These are phyloP conservation scores for Malassezia arunalokei DNA, from an alignment of 1,284 basidiomycete species.

Conservation along the genomic window DNA sequence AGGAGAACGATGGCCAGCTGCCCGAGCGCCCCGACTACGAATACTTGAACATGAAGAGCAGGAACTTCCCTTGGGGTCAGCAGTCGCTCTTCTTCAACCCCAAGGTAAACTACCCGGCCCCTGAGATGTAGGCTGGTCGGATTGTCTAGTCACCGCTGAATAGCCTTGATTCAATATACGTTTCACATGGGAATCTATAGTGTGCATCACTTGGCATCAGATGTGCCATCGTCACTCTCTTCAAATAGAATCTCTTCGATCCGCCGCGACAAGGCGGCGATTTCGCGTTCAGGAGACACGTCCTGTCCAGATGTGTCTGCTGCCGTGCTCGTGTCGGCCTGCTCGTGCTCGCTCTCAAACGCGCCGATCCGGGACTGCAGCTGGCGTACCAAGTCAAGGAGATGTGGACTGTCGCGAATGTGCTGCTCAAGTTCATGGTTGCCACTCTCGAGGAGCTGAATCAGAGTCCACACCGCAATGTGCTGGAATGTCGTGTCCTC, in stretches of 20 bases:
- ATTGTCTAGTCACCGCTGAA: not conserved
- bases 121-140: slow-evolving; percentile 12
- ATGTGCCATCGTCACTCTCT: slow-evolving; percentile 8
- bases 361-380: slow-evolving; percentile 17
- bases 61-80: slow-evolving; percentile 37
- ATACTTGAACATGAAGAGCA: slow-evolving; percentile 23
- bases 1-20: slow-evolving; percentile 33
- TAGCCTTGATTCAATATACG: not conserved
- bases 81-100: slow-evolving; percentile 39
- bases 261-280: slow-evolving; percentile 30
- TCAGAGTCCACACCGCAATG: slow-evolving; percentile 88
- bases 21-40: slow-evolving; percentile 36
- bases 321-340: slow-evolving; percentile 15
- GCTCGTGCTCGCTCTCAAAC: slow-evolving; percentile 11
- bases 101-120: slow-evolving; percentile 28
- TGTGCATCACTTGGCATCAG: not conserved
- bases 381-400: slow-evolving; percentile 35
- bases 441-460: slow-evolving; percentile 86
- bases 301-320: slow-evolving; percentile 31
- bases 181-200: not conserved
- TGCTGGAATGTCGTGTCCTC: slow-evolving; percentile 99
- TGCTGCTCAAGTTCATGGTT: slow-evolving; percentile 51
- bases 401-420: slow-evolving; percentile 30
- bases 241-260: slow-evolving; percentile 41
- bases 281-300: slow-evolving; percentile 37